Base-by-base conservation (phyloP, 306 rosid genomes). In the Sophora flavescens region DNA sequence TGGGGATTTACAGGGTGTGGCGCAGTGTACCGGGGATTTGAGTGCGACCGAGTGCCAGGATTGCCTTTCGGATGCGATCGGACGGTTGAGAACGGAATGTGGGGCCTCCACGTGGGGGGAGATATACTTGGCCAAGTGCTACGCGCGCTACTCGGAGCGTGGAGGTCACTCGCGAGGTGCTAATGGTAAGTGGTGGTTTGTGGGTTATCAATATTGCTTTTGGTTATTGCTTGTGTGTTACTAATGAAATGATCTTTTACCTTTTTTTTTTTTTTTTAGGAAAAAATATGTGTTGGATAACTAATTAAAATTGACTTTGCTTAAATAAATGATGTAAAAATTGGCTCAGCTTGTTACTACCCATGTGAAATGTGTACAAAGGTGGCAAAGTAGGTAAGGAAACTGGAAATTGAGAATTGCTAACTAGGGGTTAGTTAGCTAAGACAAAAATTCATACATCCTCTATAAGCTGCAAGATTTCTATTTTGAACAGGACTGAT, bases 1-100 rank as follows among this genome's bases (percentile, higher is more conserved):
- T 0, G 96, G 89, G 51, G 72, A 81, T 38, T 47, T 82, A 0
- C 80, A 60, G 48, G 90, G 89, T 9, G 84, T 82, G 83, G 91
- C 96, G 36, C 99, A 96, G 94, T 96, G 99, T 66, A 86, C 86
- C 0, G 97, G 97, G 13, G 99, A 92, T 70, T 83, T 96, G 89
- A 93, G 94, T 79, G 70, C 77, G 30, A 72, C 64, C 42, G 86
- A 93, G 87, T 96, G 99, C 62, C 88, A 86, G 87, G 99, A 96
- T 78, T 96, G 99, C 32, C 13, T 93, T 5, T 83, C 94, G 0
- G 90, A 82, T 5, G 93, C 99, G 3, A 86, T 89, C 87, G 89
- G 87, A 84, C 91, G 88, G 91, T 81, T 93, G 9, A 91, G 63
- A 79, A 85, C 76, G 0, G 93, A 80, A 8, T 96, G 99, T 39